Conservation (phyloP, 139 green algal genomes). For the Coelastrella sp. region DNA sequence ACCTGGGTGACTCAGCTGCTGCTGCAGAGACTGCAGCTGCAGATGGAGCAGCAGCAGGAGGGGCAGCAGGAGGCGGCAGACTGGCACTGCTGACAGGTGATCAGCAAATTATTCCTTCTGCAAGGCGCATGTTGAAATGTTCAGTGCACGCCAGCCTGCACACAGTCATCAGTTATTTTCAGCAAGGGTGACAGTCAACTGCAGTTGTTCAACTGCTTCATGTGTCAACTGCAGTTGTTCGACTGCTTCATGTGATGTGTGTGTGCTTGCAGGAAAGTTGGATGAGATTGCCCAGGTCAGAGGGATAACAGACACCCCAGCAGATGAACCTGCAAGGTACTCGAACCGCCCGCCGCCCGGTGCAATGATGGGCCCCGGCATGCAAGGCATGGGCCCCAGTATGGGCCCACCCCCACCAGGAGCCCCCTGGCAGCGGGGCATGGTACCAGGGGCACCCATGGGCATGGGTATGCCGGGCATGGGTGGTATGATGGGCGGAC, state of each 20-base stretch:
- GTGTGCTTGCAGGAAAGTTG: neutral
- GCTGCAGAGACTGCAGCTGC: neutral
- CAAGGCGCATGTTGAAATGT: neutral
- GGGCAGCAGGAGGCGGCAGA: neutral
- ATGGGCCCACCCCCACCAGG: neutral
- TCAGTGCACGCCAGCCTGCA: too few species aligned
- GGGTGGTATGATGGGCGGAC: neutral
- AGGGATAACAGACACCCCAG: neutral
- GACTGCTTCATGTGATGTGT: neutral
- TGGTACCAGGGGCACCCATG: neutral
- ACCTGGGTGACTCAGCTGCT: conserved; percentile 52
- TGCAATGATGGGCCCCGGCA: neutral
- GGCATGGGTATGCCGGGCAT: neutral
- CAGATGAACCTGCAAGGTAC: conserved; percentile 19
- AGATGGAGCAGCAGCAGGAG: neutral
- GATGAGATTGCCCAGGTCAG: neutral
- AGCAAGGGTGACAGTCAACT: neutral
- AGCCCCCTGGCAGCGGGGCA: neutral
- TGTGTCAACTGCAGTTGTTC: neutral
- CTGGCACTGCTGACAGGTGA: neutral
- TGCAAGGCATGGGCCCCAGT: neutral
- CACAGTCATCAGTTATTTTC: too few species aligned
- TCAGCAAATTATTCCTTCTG: neutral
- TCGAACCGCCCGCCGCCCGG: neutral
- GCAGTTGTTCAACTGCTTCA: neutral